These are phyloP conservation scores for Saccharum spontaneum DNA, from an alignment of 176 grass and related monocot species.

Conservation along the genomic window DNA sequence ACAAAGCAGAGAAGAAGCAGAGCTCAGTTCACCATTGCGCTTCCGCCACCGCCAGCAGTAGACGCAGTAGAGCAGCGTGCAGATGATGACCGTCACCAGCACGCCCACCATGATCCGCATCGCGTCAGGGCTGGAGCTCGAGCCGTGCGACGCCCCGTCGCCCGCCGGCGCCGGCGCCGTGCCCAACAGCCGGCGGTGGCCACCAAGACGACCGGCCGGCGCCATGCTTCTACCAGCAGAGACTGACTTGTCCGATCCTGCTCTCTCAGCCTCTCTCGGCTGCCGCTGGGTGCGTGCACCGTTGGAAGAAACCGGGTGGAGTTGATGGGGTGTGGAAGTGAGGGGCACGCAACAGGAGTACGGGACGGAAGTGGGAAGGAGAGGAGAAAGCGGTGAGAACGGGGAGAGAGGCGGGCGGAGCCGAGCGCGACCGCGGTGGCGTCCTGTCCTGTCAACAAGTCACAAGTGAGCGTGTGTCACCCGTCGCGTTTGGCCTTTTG, in stretches of 20 bases:
- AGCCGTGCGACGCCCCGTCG: neutral
- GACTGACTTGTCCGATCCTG: neutral
- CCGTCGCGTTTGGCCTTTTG: neutral
- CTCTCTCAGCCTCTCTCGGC: neutral
- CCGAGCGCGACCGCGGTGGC: neutral
- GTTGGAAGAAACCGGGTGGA: neutral
- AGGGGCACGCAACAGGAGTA: neutral
- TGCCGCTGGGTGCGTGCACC: neutral
- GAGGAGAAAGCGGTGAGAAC: neutral
- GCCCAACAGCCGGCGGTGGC: constrained; percentile 25
- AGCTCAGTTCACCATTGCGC: constrained; percentile 54
- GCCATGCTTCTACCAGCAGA: neutral
- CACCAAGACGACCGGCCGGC: neutral
- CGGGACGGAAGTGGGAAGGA: neutral
- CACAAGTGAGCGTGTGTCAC: neutral
- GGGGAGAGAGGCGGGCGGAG: neutral
- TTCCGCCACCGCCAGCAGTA: constrained; percentile 98
- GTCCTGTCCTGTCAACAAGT: neutral
- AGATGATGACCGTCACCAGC: constrained; percentile 61
- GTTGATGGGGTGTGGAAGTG: neutral
- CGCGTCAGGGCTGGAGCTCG: constrained; percentile 29
- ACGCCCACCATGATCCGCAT: constrained; percentile 75
- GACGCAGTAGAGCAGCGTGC: constrained; percentile 74
- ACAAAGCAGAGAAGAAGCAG: neutral
- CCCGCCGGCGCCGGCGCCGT: neutral